Evolutionary conservation across 2,329 filamentous ascomycete species (phyloP).

Genomic region (Diaporthe helianthi): DNA sequence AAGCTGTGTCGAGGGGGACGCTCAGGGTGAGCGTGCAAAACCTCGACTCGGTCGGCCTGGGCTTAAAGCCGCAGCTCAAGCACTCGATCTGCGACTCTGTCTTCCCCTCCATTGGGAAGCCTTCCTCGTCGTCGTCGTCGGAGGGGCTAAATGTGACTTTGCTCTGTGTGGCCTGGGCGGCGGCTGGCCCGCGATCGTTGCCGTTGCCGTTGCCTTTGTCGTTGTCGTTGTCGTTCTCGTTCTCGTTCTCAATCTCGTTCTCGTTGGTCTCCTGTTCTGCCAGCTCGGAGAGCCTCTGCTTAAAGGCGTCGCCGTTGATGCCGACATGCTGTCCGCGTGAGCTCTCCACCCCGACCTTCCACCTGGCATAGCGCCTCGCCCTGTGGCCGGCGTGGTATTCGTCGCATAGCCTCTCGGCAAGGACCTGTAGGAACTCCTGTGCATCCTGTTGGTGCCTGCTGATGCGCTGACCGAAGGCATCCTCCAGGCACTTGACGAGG

Average conservation of each 20-base stretch:
- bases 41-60: slow-evolving; percentile 79
- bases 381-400: slow-evolving; percentile 88
- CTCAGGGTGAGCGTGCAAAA: slow-evolving; percentile 94
- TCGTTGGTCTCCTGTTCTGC: slow-evolving; percentile 34
- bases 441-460: slow-evolving; percentile 96
- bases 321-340: slow-evolving; percentile 34
- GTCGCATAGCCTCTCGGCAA: slow-evolving; percentile 89
- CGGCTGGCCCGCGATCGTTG: slow-evolving; percentile 31
- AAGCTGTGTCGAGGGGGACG: slow-evolving; percentile 79
- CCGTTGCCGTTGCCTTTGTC: slow-evolving; percentile 16
- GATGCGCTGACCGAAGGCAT: slow-evolving; percentile 87
- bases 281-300: slow-evolving; percentile 43
- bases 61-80: slow-evolving; percentile 86
- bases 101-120: slow-evolving; percentile 90
- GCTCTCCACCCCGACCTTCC: slow-evolving; percentile 38
- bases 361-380: slow-evolving; percentile 67
- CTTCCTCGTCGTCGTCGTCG: slow-evolving; percentile 62
- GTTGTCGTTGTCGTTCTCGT: slow-evolving; percentile 12
- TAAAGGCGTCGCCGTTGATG: slow-evolving; percentile 41
- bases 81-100: slow-evolving; percentile 97
- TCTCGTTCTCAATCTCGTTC: slow-evolving; percentile 31
- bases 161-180: slow-evolving; percentile 30
- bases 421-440: slow-evolving; percentile 94
- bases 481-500: slow-evolving; percentile 84
- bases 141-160: slow-evolving; percentile 34